Evolutionary conservation across 306 rosid species (phyloP).

Genomic region (Cicer cuneatum): DNA sequence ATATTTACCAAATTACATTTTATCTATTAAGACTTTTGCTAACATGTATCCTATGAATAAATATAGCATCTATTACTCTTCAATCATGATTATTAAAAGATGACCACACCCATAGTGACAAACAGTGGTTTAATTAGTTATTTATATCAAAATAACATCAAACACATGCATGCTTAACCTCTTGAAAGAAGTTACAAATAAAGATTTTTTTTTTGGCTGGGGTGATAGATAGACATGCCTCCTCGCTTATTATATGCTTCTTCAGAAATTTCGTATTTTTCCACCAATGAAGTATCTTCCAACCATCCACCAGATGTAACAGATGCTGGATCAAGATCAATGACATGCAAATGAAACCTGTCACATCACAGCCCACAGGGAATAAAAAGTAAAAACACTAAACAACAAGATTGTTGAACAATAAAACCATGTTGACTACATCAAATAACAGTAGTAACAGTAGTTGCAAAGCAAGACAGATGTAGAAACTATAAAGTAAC

Average conservation of each 20-base stretch:
- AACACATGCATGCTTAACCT: constrained; percentile 18
- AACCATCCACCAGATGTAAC: constrained; percentile 96
- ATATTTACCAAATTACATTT: constrained; percentile 13
- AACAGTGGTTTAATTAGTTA: constrained; percentile 5
- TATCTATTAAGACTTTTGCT: not conserved
- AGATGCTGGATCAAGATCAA: constrained; percentile 89
- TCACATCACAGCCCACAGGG: constrained; percentile 2
- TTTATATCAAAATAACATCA: constrained; percentile 27
- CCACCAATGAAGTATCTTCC: constrained; percentile 92
- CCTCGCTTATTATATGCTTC: constrained; percentile 80
- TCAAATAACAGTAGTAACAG: constrained; percentile 2
- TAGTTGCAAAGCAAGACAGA: not conserved
- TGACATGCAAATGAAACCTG: constrained; percentile 77
- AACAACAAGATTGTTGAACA: constrained; percentile 13
- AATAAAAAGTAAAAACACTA: constrained; percentile 32
- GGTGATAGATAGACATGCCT: constrained; percentile 49
- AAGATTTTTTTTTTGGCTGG: not conserved
- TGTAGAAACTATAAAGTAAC: not conserved
- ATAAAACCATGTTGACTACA: constrained; percentile 8
- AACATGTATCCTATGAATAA: constrained; percentile 5
- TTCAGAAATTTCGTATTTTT: constrained; percentile 81
- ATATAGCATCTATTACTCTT: not conserved
- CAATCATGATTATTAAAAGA: not conserved
- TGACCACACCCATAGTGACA: not conserved
- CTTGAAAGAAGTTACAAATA: not conserved